phyloP scores from a whole-genome alignment of 202 grass and related monocot genomes.

The Sporobolus alterniflorus region DNA sequence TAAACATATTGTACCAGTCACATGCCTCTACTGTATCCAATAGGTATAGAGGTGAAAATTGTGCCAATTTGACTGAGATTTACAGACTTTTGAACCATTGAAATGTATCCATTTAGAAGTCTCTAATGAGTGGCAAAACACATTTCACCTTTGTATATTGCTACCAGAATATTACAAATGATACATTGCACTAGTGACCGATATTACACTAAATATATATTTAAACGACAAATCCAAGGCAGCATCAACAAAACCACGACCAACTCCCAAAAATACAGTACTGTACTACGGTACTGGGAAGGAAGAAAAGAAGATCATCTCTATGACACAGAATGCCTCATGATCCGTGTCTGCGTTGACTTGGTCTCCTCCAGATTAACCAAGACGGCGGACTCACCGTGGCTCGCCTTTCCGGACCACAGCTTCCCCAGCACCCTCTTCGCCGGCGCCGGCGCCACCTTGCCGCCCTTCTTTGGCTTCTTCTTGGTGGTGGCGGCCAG shows the following conservation, averaged over 20 bases:
- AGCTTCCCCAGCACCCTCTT: slow-evolving; percentile 91
- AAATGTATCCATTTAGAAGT: neutral
- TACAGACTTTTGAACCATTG: neutral
- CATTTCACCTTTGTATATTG: neutral
- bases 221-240: slow-evolving; percentile 8
- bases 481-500: slow-evolving; percentile 36
- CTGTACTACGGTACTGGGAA: too few species aligned
- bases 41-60: neutral
- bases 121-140: neutral
- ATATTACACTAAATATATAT: slow-evolving; percentile 1
- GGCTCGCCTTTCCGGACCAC: slow-evolving; percentile 71
- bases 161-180: neutral
- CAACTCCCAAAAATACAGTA: neutral
- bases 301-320: neutral
- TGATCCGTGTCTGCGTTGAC: slow-evolving; percentile 72
- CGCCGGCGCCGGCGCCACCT: slow-evolving; percentile 59
- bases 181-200: neutral
- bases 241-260: neutral
- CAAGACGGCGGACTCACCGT: slow-evolving; percentile 73
- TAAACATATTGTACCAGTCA: too few species aligned
- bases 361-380: slow-evolving; percentile 74
- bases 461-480: slow-evolving; percentile 51
- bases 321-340: slow-evolving; percentile 71
- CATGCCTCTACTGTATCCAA: too few species aligned
- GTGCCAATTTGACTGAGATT: neutral